Base-by-base conservation (phyloP, 345 rosid species). In the sweet orange (Citrus sinensis) region DNA sequence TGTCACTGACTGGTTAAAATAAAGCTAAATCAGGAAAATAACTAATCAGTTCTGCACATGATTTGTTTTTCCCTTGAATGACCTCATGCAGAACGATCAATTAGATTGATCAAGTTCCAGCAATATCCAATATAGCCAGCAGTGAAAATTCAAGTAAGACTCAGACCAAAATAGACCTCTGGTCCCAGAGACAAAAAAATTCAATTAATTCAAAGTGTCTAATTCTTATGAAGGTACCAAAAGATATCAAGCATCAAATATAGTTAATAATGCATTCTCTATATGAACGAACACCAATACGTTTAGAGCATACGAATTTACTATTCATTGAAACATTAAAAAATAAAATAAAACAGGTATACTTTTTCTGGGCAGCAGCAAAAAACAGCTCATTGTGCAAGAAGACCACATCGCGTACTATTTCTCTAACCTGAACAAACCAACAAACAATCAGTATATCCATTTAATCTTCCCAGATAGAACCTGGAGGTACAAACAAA, bases 281-380 rank as follows among this genome's bases (percentile, higher is more conserved):
- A 51, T 5, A 51, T 17, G 56, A 0, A 51, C 0, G 56, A 51
- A 51, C 6, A 51, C 56, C 56, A 17, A 16, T 51, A 51, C 0
- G 56, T 51, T 51, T 17, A 17, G 22, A 51, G 56, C 56, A 4
- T 51, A 51, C 0, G 7, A 51, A 51, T 30, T 25, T 51, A 9
- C 22, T 4, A 51, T 14, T 16, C 56, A 51, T 17, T 51, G 5
- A 46, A 46, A 46, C 51, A 46, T 46, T 46, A 46, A 46, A 51
- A 51, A 51, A 17, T 4, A 5, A 34, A 20, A 64, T 5, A 7
- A 19, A 65, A 19, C 19, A 10, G 9, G 9, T 85, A 51, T 88
- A 94, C 98, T 92, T 96, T 80, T 94, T 96, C 86, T 96, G 99
- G 19, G 99, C 98, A 78, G 91, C 91, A 64, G 99, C 98, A 86